Base-by-base conservation (phyloP, 2,329 filamentous ascomycete species). In the Stachybotrys chartarum region DNA sequence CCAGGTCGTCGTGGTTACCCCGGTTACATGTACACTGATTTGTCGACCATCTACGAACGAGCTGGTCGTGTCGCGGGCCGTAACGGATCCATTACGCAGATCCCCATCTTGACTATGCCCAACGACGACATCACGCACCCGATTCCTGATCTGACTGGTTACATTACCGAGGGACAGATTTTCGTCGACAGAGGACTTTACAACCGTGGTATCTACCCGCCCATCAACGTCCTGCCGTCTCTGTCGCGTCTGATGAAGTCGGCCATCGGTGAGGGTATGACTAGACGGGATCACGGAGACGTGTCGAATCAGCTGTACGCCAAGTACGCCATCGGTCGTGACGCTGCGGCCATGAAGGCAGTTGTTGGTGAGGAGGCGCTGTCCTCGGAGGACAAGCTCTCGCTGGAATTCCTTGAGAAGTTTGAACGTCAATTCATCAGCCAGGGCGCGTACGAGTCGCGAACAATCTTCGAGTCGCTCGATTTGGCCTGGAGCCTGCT, bases 11-110 rank as follows among this genome's bases (percentile, higher is more conserved):
- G 94, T 86, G 94, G 94, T 83, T 99, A 94, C 80, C 94, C 94
- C 54, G 94, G 94, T 90, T 99, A 99, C 83, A 99, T 99, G 94
- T 99, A 99, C 82, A 99, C 94, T 64, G 95, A 99, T 85, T 89
- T 99, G 86, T 97, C 94, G 57, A 99, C 94, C 70, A 97, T 99
- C 68, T 99, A 99, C 81, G 94, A 99, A 78, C 92, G 94, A 78
- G 94, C 94, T 65, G 94, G 94, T 69, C 94, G 94, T 88, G 94
- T 99, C 52, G 81, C 91, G 68, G 95, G 95, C 65, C 90, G 95
- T 66, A 97, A 97, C 68, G 94, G 95, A 58, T 99, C 94, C 66
- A 99, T 99, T 67, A 99, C 95, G 18, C 94, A 99, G 78, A 97
- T 99, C 67, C 94, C 94, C 58, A 99, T 99, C 72, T 75, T 99